These are phyloP conservation scores for Apiospora kogelbergensis DNA, from an alignment of 2,329 filamentous ascomycete genomes.

Conservation along the genomic window DNA sequence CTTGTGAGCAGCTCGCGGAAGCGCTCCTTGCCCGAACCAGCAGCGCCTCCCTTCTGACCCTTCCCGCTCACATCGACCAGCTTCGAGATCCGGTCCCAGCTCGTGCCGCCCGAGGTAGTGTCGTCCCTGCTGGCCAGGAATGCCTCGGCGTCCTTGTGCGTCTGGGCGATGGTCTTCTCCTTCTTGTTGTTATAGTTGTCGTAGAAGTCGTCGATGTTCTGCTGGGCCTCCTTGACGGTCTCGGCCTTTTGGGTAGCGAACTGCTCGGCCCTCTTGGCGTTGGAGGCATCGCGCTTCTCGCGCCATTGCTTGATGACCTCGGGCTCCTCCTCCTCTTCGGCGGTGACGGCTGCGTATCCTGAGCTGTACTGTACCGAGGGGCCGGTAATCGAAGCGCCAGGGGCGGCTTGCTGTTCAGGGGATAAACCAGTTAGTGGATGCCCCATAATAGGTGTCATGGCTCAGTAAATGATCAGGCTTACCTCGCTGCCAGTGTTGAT, in stretches of 20 bases:
- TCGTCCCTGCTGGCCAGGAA: slow-evolving; percentile 89
- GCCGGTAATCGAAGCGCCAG: slow-evolving; percentile 74
- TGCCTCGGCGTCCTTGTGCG: slow-evolving; percentile 87
- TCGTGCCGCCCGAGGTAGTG: slow-evolving; percentile 90
- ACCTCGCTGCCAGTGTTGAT: slow-evolving; percentile 70
- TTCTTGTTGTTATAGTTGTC: slow-evolving; percentile 99
- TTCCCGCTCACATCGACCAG: slow-evolving; percentile 97
- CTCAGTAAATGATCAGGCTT: slow-evolving; percentile 21
- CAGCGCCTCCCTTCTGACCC: slow-evolving; percentile 80
- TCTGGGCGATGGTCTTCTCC: slow-evolving; percentile 88
- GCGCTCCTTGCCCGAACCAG: slow-evolving; percentile 90
- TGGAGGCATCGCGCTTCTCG: slow-evolving; percentile 79
- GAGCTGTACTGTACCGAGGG: slow-evolving; percentile 63
- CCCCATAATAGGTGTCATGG: background rate
- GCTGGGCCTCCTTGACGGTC: slow-evolving; percentile 84
- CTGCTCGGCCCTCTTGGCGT: slow-evolving; percentile 81
- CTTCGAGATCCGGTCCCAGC: slow-evolving; percentile 98
- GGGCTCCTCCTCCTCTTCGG: slow-evolving; percentile 74
- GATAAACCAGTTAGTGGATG: slow-evolving; percentile 17
- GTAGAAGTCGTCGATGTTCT: slow-evolving; percentile 98
- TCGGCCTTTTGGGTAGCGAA: slow-evolving; percentile 80
- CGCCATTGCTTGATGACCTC: slow-evolving; percentile 92
- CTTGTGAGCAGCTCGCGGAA: slow-evolving; percentile 89
- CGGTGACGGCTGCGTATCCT: slow-evolving; percentile 55
- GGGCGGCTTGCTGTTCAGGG: slow-evolving; percentile 62